These are phyloP conservation scores for Kazachstania sp. DNA, from an alignment of 1,139 yeast species.

Conservation along the genomic window DNA sequence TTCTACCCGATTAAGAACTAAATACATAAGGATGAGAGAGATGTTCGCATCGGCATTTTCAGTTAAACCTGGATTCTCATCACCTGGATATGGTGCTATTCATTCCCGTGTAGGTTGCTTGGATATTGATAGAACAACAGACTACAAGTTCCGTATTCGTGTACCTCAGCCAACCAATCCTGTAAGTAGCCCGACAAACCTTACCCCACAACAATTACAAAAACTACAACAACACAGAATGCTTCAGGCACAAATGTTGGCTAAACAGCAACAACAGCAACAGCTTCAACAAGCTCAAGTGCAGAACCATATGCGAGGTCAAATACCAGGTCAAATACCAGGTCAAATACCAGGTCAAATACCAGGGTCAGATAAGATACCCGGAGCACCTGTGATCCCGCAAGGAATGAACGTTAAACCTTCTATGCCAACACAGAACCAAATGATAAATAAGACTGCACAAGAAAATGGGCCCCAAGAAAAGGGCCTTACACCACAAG, in stretches of 20 bases:
- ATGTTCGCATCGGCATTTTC: conserved; percentile 56
- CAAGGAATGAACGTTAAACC: background rate
- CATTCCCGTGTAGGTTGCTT: conserved; percentile 71
- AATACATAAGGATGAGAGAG: conserved; percentile 74
- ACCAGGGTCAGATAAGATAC: background rate
- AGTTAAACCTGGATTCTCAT: conserved; percentile 26
- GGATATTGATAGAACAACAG: conserved; percentile 53
- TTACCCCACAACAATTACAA: conserved; percentile 41
- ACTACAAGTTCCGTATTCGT: conserved; percentile 53
- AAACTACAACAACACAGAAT: conserved; percentile 33
- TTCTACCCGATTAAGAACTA: conserved; percentile 62
- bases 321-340: too few species aligned
- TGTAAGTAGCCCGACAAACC: conserved; percentile 15
- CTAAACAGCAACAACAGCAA: conserved; percentile 26
- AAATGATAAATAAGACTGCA: background rate
- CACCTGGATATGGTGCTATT: conserved; percentile 47
- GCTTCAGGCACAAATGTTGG: conserved; percentile 30
- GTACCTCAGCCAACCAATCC: conserved; percentile 43
- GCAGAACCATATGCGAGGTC: too few species aligned
- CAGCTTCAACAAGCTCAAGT: background rate
- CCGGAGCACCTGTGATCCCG: background rate
- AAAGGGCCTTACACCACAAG: conserved; percentile 29
- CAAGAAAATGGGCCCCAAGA: conserved; percentile 9
- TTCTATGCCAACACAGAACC: background rate
- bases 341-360: conserved; percentile 1